These are phyloP conservation scores for Epichloe gansuensis DNA, from an alignment of 2,329 filamentous ascomycete species.

Conservation along the genomic window DNA sequence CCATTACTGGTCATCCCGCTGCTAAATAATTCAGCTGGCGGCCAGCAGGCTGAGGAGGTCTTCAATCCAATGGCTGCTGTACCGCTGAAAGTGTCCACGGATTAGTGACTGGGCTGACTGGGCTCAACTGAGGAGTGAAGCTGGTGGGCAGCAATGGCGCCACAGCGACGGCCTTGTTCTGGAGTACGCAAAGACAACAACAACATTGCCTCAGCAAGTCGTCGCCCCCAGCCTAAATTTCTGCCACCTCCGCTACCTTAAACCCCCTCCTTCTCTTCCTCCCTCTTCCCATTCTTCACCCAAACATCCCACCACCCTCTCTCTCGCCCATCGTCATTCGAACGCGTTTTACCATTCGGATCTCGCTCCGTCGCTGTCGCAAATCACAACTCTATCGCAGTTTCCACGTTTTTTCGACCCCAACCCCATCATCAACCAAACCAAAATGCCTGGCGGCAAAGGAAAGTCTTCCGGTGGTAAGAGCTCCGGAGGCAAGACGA, in stretches of 20 bases:
- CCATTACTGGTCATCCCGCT: background rate
- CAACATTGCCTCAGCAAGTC: constrained; percentile 1
- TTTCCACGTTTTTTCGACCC: background rate
- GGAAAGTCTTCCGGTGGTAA: constrained; percentile 87
- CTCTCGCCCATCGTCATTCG: background rate
- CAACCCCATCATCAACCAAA: background rate
- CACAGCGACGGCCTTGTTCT: background rate
- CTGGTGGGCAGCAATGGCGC: background rate
- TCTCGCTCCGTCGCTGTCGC: background rate
- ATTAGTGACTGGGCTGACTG: too few relatives aligned
- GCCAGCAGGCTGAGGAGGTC: too few relatives aligned
- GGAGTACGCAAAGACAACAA: constrained; percentile 1
- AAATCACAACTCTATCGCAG: background rate
- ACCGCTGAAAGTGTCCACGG: too few relatives aligned
- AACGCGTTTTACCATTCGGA: constrained; percentile 4
- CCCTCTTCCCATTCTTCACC: constrained; percentile 1
- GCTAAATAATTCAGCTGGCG: too few relatives aligned
- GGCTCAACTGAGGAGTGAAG: too few relatives aligned
- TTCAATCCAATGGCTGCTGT: too few relatives aligned
- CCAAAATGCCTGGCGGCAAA: constrained; percentile 70
- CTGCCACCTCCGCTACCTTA: constrained; percentile 10
- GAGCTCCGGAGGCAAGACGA: constrained; percentile 67
- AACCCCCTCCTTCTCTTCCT: background rate
- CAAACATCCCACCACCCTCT: constrained; percentile 1
- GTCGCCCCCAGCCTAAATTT: constrained; percentile 9